Evolutionary conservation across 371 early-diverging fungal genomes (phyloP).

Genomic region (Mucor velutinosus): DNA sequence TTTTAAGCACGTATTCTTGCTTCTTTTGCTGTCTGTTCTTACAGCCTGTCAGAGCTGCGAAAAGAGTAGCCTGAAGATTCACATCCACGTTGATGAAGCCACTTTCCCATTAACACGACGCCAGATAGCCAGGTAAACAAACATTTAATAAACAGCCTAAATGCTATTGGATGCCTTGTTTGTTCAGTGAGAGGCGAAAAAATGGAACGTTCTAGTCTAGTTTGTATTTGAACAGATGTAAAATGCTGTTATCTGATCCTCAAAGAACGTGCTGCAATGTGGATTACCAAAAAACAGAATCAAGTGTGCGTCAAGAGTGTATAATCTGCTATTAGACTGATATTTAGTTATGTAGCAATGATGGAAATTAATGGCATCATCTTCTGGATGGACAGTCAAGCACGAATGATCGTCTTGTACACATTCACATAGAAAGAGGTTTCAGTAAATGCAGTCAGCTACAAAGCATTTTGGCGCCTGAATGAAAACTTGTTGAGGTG

Average conservation of each 20-base stretch:
- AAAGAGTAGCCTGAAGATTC: neutral
- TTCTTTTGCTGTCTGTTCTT: neutral
- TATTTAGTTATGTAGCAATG: neutral
- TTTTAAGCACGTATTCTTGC: neutral
- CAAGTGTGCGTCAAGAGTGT: neutral
- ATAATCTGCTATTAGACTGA: neutral
- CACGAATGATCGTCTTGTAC: neutral
- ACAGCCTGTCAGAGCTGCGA: neutral
- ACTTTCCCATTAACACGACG: neutral
- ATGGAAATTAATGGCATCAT: neutral
- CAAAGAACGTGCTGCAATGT: neutral
- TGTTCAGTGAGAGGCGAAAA: neutral
- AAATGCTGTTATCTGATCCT: neutral
- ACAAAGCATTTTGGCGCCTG: neutral
- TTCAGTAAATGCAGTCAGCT: neutral
- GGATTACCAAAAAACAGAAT: neutral
- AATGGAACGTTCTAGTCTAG: neutral
- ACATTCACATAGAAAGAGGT: neutral
- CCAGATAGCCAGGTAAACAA: neutral
- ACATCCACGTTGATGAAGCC: neutral
- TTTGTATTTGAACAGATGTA: neutral
- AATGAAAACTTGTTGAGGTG: neutral
- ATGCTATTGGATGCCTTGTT: neutral
- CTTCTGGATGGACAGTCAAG: neutral
- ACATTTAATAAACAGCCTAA: neutral